Percentiles rank a stretch among this genome's conserved stretches.
Conservation (phyloP, 2,329 filamentous ascomycete species). For the Cladosporium colombiae region DNA sequence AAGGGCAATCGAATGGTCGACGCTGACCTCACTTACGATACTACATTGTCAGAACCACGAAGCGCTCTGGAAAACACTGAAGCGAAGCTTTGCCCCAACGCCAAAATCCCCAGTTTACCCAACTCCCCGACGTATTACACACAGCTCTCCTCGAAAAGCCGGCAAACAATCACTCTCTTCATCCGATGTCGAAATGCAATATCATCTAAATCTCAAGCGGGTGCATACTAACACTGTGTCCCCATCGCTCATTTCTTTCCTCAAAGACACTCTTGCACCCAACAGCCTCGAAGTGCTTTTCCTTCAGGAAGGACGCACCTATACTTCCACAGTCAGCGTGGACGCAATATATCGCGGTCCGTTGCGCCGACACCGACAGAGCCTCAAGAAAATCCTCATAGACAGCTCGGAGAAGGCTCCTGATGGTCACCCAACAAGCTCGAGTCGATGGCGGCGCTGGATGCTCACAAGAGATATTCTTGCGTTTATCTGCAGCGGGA, state of each 20-base stretch:
- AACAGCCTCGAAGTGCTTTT: conserved; percentile 80
- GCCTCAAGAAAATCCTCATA: conserved; percentile 71
- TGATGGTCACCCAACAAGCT: conserved; percentile 41
- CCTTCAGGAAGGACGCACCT: conserved; percentile 64
- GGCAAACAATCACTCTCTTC: conserved; percentile 22
- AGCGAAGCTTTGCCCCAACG: conserved; percentile 51
- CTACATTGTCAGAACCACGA: conserved; percentile 73
- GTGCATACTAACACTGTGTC: conserved; percentile 76
- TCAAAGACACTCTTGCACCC: conserved; percentile 75
- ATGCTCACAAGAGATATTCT: conserved; percentile 69
- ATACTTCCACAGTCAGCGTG: conserved; percentile 62
- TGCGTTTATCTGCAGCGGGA: conserved; percentile 72
- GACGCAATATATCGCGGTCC: conserved; percentile 71
- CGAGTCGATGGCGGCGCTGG: conserved; percentile 66
- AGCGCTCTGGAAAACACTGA: conserved; percentile 71
- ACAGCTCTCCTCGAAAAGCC: conserved; percentile 33
- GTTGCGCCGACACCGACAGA: conserved; percentile 68
- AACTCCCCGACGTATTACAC: conserved; percentile 34
- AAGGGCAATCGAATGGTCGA: conserved; percentile 72
- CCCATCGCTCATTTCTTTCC: conserved; percentile 67
- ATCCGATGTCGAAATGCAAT: conserved; percentile 37
- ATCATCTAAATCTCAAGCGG: conserved; percentile 69
- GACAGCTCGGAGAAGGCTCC: conserved; percentile 64
- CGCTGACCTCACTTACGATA: conserved; percentile 70
- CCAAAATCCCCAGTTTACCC: conserved; percentile 41